phyloP scores from a whole-genome alignment of 345 rosid species.

The Bruguiera sexangula region DNA sequence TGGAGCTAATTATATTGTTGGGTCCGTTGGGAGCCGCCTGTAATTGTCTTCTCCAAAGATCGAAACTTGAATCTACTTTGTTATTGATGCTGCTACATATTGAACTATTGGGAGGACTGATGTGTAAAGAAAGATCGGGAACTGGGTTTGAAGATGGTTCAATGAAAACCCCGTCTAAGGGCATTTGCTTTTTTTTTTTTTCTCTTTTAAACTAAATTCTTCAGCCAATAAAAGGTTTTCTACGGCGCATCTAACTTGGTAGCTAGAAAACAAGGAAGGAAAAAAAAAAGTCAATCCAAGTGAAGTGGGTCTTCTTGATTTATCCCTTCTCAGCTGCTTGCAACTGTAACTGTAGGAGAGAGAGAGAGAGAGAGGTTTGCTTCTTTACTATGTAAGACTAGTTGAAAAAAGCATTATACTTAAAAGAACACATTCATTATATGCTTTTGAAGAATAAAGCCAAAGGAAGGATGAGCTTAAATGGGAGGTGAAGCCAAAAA shows the following conservation, averaged over 20 bases:
- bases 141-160: conserved; percentile 45
- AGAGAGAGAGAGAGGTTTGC: conserved; percentile 1
- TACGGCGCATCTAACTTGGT: neutral
- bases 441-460: conserved; percentile 21
- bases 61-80: conserved; percentile 9
- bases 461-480: conserved; percentile 6
- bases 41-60: conserved; percentile 14
- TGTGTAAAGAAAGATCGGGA: conserved; percentile 77
- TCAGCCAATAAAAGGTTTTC: neutral
- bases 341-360: neutral
- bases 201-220: neutral
- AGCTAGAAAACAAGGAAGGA: neutral
- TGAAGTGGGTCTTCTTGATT: conserved; percentile 28
- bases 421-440: conserved; percentile 8
- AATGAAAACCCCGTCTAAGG: conserved; percentile 52
- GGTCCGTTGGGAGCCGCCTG: conserved; percentile 16
- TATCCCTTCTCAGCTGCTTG: conserved; percentile 7
- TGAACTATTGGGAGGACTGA: conserved; percentile 52
- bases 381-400: conserved; percentile 5
- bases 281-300: neutral
- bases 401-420: conserved; percentile 14
- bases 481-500: conserved; percentile 17
- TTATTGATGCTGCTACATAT: conserved; percentile 10
- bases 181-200: conserved; percentile 21
- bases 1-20: conserved; percentile 11